Evolutionary conservation across 257 asterid species (phyloP).

Genomic region (Solanum raphanifolium): DNA sequence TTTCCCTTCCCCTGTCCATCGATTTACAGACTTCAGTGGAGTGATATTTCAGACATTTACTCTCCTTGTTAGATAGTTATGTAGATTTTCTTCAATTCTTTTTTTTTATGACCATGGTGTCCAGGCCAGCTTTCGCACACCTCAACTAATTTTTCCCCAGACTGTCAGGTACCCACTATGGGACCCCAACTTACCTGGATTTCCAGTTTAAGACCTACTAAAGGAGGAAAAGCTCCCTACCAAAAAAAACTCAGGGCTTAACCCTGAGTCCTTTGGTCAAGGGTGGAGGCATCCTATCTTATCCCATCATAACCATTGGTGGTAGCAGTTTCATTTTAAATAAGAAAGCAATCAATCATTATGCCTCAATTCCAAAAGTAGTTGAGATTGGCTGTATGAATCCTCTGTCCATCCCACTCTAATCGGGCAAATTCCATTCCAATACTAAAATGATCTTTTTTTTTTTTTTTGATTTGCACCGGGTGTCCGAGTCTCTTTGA

Average conservation of each 20-base stretch:
- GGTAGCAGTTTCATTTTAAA: not conserved
- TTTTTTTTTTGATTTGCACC: too few species aligned
- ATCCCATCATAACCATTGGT: not conserved
- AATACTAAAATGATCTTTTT: not conserved
- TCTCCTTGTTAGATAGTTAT: not conserved
- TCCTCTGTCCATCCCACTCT: not conserved
- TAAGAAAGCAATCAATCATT: not conserved
- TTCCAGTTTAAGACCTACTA: not conserved
- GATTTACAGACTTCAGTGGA: not conserved
- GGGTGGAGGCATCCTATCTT: not conserved
- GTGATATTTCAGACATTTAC: not conserved
- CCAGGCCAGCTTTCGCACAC: not conserved
- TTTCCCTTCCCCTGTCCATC: not conserved
- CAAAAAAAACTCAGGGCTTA: not conserved
- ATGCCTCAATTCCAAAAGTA: not conserved
- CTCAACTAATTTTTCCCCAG: not conserved
- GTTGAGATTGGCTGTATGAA: not conserved
- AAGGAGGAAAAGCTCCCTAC: not conserved
- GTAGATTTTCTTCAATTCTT: not conserved
- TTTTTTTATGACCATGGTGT: not conserved
- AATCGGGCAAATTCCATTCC: not conserved
- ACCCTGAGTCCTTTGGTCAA: not conserved
- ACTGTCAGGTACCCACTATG: not conserved
- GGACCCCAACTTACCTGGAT: not conserved
- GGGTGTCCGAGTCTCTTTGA: too few species aligned